These are phyloP conservation scores for Calonectria hongkongensis DNA, from an alignment of 2,329 filamentous ascomycete genomes.

Conservation along the genomic window DNA sequence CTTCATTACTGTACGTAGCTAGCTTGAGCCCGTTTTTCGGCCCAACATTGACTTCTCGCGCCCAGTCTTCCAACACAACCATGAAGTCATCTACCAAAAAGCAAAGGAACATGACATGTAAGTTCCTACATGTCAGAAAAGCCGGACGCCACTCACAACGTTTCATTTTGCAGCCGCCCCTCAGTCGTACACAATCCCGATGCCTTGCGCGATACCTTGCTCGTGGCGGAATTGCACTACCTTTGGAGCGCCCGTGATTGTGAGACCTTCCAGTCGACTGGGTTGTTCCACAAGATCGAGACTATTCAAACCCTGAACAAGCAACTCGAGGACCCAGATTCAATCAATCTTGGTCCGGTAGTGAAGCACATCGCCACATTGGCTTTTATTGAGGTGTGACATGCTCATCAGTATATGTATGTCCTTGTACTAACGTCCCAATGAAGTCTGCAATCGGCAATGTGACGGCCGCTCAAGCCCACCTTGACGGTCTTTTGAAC, in stretches of 20 bases:
- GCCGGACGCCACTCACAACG: neutral
- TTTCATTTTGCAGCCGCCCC: neutral
- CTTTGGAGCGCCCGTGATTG: conserved; percentile 15
- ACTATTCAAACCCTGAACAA: conserved; percentile 9
- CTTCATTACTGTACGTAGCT: conserved; percentile 1
- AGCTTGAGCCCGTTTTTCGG: neutral
- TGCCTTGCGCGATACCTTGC: conserved; percentile 1
- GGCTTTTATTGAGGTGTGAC: conserved; percentile 13
- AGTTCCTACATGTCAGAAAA: neutral
- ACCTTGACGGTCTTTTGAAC: neutral
- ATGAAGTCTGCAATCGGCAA: neutral
- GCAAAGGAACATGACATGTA: neutral
- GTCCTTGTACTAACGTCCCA: neutral
- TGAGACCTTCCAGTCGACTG: conserved; percentile 6
- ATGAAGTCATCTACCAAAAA: conserved; percentile 7
- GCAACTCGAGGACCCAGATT: neutral
- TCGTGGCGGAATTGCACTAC: conserved; percentile 10
- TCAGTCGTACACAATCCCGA: conserved; percentile 2
- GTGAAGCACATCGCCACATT: conserved; percentile 19
- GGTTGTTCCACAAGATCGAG: conserved; percentile 12
- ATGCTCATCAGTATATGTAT: too few species aligned
- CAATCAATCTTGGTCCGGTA: neutral
- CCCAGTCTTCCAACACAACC: conserved; percentile 4
- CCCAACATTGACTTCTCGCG: neutral
- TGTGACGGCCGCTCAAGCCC: conserved; percentile 2